Percentiles rank a stretch among this genome's conserved stretches.
Conservation (phyloP, 768 basidiomycete genomes). For the Termitomyces sp. region DNA sequence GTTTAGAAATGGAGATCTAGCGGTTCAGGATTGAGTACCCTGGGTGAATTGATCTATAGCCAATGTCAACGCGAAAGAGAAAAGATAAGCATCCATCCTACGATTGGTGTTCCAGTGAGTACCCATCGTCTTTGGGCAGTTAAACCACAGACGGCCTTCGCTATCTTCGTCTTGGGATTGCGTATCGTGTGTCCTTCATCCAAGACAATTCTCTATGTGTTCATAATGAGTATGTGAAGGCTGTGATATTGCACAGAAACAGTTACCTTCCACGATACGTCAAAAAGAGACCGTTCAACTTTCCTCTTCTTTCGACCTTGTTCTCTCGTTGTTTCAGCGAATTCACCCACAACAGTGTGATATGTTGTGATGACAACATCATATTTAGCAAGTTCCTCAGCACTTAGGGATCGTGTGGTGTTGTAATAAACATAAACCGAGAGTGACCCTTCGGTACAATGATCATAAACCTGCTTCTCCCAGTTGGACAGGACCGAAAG, state of each 20-base stretch:
- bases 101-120: slow-evolving; percentile 85
- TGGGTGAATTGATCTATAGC: slow-evolving; percentile 73
- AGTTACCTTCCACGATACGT: slow-evolving; percentile 77
- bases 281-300: slow-evolving; percentile 53
- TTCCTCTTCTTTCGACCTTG: slow-evolving; percentile 61
- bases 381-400: slow-evolving; percentile 58
- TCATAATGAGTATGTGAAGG: neutral
- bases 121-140: slow-evolving; percentile 76
- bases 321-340: slow-evolving; percentile 28
- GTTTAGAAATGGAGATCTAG: neutral
- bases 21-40: slow-evolving; percentile 32
- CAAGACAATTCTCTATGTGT: slow-evolving; percentile 63
- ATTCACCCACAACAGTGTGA: slow-evolving; percentile 63
- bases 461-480: slow-evolving; percentile 82
- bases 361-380: slow-evolving; percentile 88
- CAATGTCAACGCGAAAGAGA: slow-evolving; percentile 1
- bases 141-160: slow-evolving; percentile 61
- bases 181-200: slow-evolving; percentile 90
- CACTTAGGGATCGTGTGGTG: slow-evolving; percentile 51
- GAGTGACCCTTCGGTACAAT: slow-evolving; percentile 53
- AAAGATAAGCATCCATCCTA: slow-evolving; percentile 34
- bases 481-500: slow-evolving; percentile 86
- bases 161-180: slow-evolving; percentile 85
- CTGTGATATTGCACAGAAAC: neutral
- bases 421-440: slow-evolving; percentile 71